These are phyloP conservation scores for Vishniacozyma victoriae DNA, from an alignment of 768 basidiomycete species.

Conservation along the genomic window DNA sequence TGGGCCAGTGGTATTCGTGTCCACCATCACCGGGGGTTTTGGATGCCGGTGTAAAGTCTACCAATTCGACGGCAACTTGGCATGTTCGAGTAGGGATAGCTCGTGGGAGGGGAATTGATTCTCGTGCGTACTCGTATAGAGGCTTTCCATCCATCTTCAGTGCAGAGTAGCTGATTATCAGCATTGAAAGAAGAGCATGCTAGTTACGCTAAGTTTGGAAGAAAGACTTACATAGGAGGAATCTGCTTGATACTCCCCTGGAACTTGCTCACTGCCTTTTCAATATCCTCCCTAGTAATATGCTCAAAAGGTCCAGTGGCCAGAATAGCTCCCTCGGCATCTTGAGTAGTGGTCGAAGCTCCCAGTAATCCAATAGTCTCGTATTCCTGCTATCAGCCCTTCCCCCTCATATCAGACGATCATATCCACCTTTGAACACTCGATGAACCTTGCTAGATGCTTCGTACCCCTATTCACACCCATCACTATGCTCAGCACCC, in stretches of 20 bases:
- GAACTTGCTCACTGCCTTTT: constrained; percentile 64
- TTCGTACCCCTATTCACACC: constrained; percentile 89
- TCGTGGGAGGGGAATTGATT: constrained; percentile 82
- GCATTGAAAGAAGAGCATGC: neutral
- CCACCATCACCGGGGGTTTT: constrained; percentile 49
- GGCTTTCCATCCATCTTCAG: constrained; percentile 97
- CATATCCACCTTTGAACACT: constrained; percentile 73
- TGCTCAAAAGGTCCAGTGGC: constrained; percentile 56
- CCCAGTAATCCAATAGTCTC: constrained; percentile 83
- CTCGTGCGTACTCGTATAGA: constrained; percentile 88
- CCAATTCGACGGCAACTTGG: constrained; percentile 71
- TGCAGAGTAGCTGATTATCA: constrained; percentile 78
- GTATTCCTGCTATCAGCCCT: constrained; percentile 68
- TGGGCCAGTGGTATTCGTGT: constrained; percentile 74
- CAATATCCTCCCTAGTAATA: constrained; percentile 70
- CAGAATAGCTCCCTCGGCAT: constrained; percentile 78
- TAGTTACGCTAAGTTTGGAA: neutral
- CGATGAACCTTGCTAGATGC: constrained; percentile 70
- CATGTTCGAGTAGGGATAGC: constrained; percentile 84
- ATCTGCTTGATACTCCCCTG: constrained; percentile 81
- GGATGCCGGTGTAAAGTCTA: constrained; percentile 63
- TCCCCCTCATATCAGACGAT: constrained; percentile 7
- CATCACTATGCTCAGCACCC: constrained; percentile 57
- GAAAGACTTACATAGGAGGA: constrained; percentile 71
- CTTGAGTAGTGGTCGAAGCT: constrained; percentile 90